Evolutionary conservation across 2,329 filamentous ascomycete species (phyloP).

Genomic region (Colletotrichum ledebouriae): DNA sequence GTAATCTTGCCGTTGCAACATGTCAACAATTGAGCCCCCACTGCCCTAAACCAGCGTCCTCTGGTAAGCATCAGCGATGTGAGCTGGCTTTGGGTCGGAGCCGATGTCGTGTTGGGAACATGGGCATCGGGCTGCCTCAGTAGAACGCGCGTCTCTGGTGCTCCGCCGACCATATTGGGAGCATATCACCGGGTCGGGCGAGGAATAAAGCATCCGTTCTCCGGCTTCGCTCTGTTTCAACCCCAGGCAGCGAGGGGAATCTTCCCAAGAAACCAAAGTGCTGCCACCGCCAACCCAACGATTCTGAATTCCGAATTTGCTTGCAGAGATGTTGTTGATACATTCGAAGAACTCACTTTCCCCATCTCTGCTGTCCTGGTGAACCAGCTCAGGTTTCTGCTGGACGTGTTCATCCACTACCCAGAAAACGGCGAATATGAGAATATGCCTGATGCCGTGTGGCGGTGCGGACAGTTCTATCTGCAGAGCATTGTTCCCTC

Average conservation of each 20-base stretch:
- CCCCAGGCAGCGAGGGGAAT: too few species aligned
- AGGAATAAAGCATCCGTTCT: background rate
- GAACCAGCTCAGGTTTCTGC: slow-evolving; percentile 49
- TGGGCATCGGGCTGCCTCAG: slow-evolving; percentile 4
- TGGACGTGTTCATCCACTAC: slow-evolving; percentile 57
- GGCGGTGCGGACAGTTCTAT: slow-evolving; percentile 59
- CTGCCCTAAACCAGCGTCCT: background rate
- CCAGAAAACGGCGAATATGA: slow-evolving; percentile 47
- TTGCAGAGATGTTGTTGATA: background rate
- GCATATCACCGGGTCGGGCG: background rate
- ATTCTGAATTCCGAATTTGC: background rate
- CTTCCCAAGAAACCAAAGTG: too few species aligned
- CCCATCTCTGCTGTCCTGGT: too few species aligned
- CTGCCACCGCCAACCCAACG: background rate
- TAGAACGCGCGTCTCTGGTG: slow-evolving; percentile 8
- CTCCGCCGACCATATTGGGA: slow-evolving; percentile 13
- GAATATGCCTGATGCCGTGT: slow-evolving; percentile 49
- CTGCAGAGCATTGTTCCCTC: slow-evolving; percentile 46
- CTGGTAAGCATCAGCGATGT: background rate
- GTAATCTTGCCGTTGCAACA: too few species aligned
- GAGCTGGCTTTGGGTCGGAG: background rate
- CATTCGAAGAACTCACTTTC: too few species aligned
- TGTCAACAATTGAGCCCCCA: too few species aligned
- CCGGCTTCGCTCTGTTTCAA: background rate
- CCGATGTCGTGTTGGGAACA: background rate